Percentiles rank a stretch among this genome's conserved stretches.
Conservation (phyloP, 2,329 filamentous ascomycete species). For the Aspergillus sp. region DNA sequence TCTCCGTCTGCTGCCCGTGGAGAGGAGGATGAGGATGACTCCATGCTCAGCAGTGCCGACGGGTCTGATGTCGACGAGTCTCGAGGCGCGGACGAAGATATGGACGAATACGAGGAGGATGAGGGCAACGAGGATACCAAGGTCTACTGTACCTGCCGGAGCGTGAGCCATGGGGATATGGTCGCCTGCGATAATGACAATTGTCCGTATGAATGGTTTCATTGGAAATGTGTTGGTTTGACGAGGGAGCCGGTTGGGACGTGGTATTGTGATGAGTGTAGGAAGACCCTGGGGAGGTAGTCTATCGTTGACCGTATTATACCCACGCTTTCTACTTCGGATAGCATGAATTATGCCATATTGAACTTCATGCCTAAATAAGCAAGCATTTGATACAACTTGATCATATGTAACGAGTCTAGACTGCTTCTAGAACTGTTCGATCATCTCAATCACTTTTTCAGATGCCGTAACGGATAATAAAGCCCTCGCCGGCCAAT, state of each 20-base stretch:
- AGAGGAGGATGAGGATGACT: conserved; percentile 45
- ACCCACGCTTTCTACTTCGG: conserved; percentile 1
- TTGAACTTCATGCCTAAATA: conserved; percentile 6
- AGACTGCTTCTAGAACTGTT: no score
- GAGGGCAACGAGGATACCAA: conserved; percentile 50
- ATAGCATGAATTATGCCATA: conserved; percentile 6
- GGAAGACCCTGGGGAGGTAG: conserved; percentile 31
- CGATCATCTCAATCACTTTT: no score
- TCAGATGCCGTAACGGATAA: no score
- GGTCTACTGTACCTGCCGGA: conserved; percentile 57
- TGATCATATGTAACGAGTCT: no score
- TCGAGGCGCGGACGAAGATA: conserved; percentile 29
- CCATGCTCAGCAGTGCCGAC: conserved; percentile 43
- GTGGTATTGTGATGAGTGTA: conserved; percentile 49
- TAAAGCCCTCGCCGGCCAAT: no score
- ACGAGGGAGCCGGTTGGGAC: conserved; percentile 50
- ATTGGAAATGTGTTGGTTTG: conserved; percentile 55
- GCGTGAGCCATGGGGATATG: conserved; percentile 58
- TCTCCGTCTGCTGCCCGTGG: conserved; percentile 32
- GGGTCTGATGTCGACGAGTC: conserved; percentile 32
- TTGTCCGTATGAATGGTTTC: conserved; percentile 59
- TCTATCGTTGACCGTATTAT: conserved; percentile 2
- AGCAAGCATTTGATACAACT: no score
- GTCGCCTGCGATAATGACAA: conserved; percentile 58
- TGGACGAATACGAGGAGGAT: conserved; percentile 41